These are phyloP conservation scores for Daldinia bambusicola DNA, from an alignment of 495 filamentous ascomycete genomes.

Conservation along the genomic window DNA sequence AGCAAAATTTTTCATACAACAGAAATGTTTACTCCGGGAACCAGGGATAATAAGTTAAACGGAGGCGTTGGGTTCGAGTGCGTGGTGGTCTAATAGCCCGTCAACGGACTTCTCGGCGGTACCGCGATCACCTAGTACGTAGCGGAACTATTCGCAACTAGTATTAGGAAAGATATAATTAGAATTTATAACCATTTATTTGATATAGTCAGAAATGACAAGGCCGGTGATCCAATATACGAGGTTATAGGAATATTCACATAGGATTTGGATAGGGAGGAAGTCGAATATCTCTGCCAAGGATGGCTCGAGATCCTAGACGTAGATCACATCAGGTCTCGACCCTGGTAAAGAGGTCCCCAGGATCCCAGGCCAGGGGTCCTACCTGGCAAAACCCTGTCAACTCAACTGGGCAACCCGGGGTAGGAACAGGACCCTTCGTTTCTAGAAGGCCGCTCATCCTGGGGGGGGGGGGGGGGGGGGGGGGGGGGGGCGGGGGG, in stretches of 20 bases:
- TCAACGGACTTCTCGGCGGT: too few relatives aligned
- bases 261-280: neutral
- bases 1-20: constrained; percentile 2
- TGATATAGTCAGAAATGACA: too few relatives aligned
- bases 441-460: neutral
- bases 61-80: neutral
- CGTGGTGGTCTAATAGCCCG: too few relatives aligned
- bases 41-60: neutral
- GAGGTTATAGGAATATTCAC: neutral
- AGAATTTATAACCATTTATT: too few relatives aligned
- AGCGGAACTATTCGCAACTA: too few relatives aligned
- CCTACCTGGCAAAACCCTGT: too few relatives aligned
- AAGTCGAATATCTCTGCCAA: neutral
- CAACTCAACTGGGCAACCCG: neutral
- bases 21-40: neutral
- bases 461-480: too few relatives aligned
- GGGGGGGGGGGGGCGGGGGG: too few relatives aligned
- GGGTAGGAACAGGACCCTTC: neutral
- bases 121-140: too few relatives aligned
- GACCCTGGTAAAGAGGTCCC: neutral
- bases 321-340: neutral
- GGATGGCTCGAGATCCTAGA: neutral
- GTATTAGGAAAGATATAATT: too few relatives aligned
- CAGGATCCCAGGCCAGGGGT: neutral
- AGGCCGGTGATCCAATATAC: too few relatives aligned